These are phyloP conservation scores for Crithidia sp. DNA, from an alignment of 208 protist species.

Conservation along the genomic window DNA sequence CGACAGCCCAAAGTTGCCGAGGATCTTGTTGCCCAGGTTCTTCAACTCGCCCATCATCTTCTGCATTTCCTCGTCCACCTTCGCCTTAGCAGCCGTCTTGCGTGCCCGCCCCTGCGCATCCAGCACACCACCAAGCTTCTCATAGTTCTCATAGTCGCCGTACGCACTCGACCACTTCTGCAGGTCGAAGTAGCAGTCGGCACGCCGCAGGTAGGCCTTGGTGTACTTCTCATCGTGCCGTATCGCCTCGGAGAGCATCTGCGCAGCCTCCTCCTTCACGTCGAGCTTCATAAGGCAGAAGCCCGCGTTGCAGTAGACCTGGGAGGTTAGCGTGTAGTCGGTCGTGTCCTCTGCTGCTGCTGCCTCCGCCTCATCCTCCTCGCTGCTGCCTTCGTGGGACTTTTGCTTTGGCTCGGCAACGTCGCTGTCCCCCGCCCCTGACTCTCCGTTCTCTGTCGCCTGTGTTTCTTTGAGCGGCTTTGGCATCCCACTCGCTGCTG, in stretches of 20 bases:
- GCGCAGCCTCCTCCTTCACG: slow-evolving; percentile 75
- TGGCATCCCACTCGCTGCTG: slow-evolving; percentile 3
- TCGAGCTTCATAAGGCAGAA: slow-evolving; percentile 76
- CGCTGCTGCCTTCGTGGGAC: slow-evolving; percentile 4
- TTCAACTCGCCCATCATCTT: slow-evolving; percentile 97
- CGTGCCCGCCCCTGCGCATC: slow-evolving; percentile 46
- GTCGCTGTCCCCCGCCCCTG: background rate
- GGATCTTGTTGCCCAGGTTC: slow-evolving; percentile 95
- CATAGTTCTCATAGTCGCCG: slow-evolving; percentile 89
- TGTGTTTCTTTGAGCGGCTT: background rate
- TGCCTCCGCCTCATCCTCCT: slow-evolving; percentile 16
- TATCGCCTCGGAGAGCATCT: slow-evolving; percentile 84
- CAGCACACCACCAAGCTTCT: slow-evolving; percentile 71
- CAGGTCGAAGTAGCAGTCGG: slow-evolving; percentile 88
- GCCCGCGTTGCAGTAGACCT: slow-evolving; percentile 89
- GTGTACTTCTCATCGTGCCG: slow-evolving; percentile 78
- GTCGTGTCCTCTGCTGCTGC: slow-evolving; percentile 30
- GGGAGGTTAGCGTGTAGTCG: slow-evolving; percentile 84
- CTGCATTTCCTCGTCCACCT: slow-evolving; percentile 93
- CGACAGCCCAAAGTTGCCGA: slow-evolving; percentile 96
- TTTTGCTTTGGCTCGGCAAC: background rate
- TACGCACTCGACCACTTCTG: slow-evolving; percentile 87
- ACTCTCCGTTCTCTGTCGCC: background rate
- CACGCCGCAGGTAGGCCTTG: slow-evolving; percentile 88
- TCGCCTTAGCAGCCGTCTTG: slow-evolving; percentile 71